Evolutionary conservation across 2,329 filamentous ascomycete species (phyloP).

Genomic region (Ramularia collo-cygni): DNA sequence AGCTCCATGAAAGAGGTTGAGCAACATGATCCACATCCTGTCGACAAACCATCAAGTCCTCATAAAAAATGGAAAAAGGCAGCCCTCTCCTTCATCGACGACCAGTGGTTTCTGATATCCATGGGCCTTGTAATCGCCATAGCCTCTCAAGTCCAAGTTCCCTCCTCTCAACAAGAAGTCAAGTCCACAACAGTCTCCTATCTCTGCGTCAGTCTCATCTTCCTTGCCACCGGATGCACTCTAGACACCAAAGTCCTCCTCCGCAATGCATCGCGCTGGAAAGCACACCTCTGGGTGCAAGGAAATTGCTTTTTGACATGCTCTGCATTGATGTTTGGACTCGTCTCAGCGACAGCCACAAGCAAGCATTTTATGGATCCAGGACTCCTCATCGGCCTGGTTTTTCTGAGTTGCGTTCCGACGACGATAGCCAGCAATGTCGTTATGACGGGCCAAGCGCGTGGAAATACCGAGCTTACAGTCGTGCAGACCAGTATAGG

Average conservation of each 20-base stretch:
- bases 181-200: conserved; percentile 55
- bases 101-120: conserved; percentile 60
- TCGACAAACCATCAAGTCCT: too few relatives aligned
- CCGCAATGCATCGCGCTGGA: conserved; percentile 58
- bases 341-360: conserved; percentile 47
- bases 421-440: conserved; percentile 69
- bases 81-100: too few relatives aligned
- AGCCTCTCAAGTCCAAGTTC: conserved; percentile 50
- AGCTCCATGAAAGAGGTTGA: too few relatives aligned
- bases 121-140: conserved; percentile 49
- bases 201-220: conserved; percentile 62
- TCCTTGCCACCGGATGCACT: conserved; percentile 64
- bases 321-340: conserved; percentile 53
- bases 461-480: conserved; percentile 47
- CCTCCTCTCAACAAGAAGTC: conserved; percentile 46
- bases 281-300: conserved; percentile 61
- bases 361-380: conserved; percentile 49
- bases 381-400: conserved; percentile 60
- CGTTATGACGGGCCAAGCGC: conserved; percentile 63
- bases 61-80: too few relatives aligned
- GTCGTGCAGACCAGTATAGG: conserved; percentile 62
- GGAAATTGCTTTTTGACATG: conserved; percentile 60
- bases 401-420: conserved; percentile 61
- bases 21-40: too few relatives aligned
- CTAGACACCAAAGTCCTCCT: conserved; percentile 56